Evolutionary conservation across 768 basidiomycete genomes (phyloP), one percentile per base, ranked within the genome.

Genomic region (Pleurotus platypus): DNA sequence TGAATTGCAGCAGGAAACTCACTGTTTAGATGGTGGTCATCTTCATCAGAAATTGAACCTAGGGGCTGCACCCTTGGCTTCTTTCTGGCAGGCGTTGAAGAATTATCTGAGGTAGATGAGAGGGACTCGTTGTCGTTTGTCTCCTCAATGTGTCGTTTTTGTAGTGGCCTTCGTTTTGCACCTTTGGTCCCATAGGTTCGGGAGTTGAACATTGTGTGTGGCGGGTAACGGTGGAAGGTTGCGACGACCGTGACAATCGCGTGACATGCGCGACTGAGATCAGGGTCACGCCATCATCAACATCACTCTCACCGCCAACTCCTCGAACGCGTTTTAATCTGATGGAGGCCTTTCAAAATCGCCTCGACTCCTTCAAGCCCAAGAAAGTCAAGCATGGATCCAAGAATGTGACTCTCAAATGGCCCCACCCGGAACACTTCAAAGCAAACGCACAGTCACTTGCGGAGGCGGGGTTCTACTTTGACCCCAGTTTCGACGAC

Each of bases 381-480:
- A 83, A 80, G 62, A 79, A 86, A 60, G 72, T 83, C 57, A 89
- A 81, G 78, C n/a, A 54, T 42, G 39, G 37, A 2, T 47, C 42
- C 13, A 56, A 56, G 43, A 46, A 46, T 27, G 26, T 71, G 1
- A 71, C 72, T 40, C 62, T 83, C n/a, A 89, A 84, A 71, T 98
- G 93, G 92, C 88, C 93, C 0, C 90, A 95, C 62, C 81, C 89
- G 0, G 43, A 69, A 0, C 63, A 73, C 15, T 90, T 84, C 68
- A 71, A 73, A 50, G 87, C 94, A 46, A 94, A 83, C 50, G 86
- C 94, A 1, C 71, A 79, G 54, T 77, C 81, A 3, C 83, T 98
- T 13, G 89, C 95, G 1, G 85, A 89, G 61, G 95, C 95, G 2
- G 95, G 95, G 7, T 98, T 96, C 74, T 95, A 84, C 77, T 94